Conservation (phyloP, 371 early-diverging fungal genomes). For the Nematocida minor region DNA sequence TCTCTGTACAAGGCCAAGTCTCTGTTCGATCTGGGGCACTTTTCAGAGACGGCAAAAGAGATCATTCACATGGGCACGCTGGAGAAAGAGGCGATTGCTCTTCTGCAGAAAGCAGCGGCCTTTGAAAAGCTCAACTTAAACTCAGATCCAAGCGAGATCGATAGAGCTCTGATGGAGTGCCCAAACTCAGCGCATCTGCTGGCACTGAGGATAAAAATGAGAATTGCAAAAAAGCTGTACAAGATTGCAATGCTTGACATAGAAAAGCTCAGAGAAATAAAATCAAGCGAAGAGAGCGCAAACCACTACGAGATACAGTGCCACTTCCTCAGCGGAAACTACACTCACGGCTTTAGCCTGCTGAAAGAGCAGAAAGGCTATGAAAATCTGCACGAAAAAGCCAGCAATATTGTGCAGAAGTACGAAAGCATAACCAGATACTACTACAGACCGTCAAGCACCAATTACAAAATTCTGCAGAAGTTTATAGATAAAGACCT, state of each 20-base stretch:
- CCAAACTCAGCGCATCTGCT: slow-evolving; percentile 1
- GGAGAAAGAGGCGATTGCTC: neutral
- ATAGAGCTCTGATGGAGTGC: slow-evolving; percentile 9
- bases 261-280: neutral
- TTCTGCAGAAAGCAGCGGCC: slow-evolving; percentile 9
- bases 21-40: slow-evolving; percentile 5
- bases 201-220: neutral
- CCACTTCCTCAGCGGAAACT: slow-evolving; percentile 22
- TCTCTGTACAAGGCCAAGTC: slow-evolving; percentile 16
- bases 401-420: neutral
- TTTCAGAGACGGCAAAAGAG: neutral
- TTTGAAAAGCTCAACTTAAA: neutral
- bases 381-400: slow-evolving; percentile 1
- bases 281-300: neutral
- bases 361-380: neutral
- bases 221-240: slow-evolving; percentile 16
- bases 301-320: slow-evolving; percentile 16
- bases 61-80: neutral
- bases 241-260: slow-evolving; percentile 9
- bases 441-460: neutral
- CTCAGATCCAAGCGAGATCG: slow-evolving; percentile 2
- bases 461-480: neutral
- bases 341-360: neutral
- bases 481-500: neutral
- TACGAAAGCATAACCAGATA: neutral